Evolutionary conservation across 1,139 yeast species (phyloP), one percentile per base, ranked within the genome.

Genomic region (Geotrichum phurueaensis): DNA sequence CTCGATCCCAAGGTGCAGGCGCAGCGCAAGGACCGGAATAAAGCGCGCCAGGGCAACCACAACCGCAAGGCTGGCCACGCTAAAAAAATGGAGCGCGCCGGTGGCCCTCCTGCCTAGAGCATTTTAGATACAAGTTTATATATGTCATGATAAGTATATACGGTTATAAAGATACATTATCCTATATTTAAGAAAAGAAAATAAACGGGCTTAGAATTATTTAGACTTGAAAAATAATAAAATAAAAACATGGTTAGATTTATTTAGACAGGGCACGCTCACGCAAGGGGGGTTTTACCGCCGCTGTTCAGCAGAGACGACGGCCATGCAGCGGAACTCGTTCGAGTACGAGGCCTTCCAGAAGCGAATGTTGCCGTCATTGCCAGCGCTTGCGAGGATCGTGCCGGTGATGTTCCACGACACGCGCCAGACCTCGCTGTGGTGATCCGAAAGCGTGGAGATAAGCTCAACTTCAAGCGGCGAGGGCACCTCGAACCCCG

Each of bases 401-500:
- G 99, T 90, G 2, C 71, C 99, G 0, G 98, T 90, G 58, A 87
- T 74, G 70, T 94, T 94, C 98, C 98, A 94, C 48, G 89, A 83
- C 6, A 94, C 98, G 56, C 92, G 81, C 99, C 99, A 94, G 1
- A 94, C 97, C 74, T 94, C 98, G 65, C 87, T 87, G 64, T 84
- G 82, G 71, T 90, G 97, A 69, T 89, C 96, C 65, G 81, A 84
- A 62, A 85, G 84, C 63, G 81, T 81, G 54, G 84, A 81, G 31
- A 85, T 67, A 43, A 83, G 72, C 65, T 81, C 84, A 18, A 56
- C 43, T 4, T 39, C 50, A 10, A 51, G 23, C 25, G 47, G 47
- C 47, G 47, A 15, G 20, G 47, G 20, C 2, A 39, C n/a, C 20
- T 39, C 47, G 20, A 15, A 9, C 10, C 47, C 47, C 22, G n/a